Percentiles rank a stretch among this genome's conserved stretches.
These are phyloP conservation scores for Globisporangium recalcitrans DNA, from an alignment of 352 stramenopile species.

Conservation along the genomic window DNA sequence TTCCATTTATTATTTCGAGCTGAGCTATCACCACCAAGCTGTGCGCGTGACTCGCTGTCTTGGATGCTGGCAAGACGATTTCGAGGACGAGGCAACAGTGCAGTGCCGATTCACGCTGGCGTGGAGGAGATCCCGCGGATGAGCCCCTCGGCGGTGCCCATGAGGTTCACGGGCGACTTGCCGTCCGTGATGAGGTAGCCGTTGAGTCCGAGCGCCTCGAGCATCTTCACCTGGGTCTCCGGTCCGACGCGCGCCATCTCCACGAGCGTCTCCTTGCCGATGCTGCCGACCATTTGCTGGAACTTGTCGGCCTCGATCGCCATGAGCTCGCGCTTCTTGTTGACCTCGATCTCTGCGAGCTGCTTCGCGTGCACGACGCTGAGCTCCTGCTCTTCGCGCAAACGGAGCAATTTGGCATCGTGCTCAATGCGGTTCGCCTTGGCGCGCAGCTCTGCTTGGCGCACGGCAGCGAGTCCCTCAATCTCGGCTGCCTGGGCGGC, in stretches of 20 bases:
- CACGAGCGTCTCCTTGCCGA: constrained; percentile 73
- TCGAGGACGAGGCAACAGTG: neutral
- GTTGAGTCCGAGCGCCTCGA: constrained; percentile 68
- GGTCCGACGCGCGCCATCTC: constrained; percentile 63
- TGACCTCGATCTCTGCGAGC: constrained; percentile 59
- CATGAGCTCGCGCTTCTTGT: constrained; percentile 78
- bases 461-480: constrained; percentile 59
- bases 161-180: constrained; percentile 74
- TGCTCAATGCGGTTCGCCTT: constrained; percentile 69
- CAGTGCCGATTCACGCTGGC: constrained; percentile 11
- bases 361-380: constrained; percentile 50
- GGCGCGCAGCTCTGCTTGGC: constrained; percentile 58
- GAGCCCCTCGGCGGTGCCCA: constrained; percentile 67
- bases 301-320: constrained; percentile 77
- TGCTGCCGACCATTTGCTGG: constrained; percentile 71
- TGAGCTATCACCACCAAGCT: no score
- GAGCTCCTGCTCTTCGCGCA: constrained; percentile 62
- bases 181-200: constrained; percentile 82
- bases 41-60: no score
- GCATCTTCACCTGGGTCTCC: constrained; percentile 76
- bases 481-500: constrained; percentile 66
- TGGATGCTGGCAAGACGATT: neutral
- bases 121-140: constrained; percentile 64
- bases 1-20: no score
- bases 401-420: constrained; percentile 43